Conservation (phyloP, 208 protist species). For the Leishmania tropica region DNA sequence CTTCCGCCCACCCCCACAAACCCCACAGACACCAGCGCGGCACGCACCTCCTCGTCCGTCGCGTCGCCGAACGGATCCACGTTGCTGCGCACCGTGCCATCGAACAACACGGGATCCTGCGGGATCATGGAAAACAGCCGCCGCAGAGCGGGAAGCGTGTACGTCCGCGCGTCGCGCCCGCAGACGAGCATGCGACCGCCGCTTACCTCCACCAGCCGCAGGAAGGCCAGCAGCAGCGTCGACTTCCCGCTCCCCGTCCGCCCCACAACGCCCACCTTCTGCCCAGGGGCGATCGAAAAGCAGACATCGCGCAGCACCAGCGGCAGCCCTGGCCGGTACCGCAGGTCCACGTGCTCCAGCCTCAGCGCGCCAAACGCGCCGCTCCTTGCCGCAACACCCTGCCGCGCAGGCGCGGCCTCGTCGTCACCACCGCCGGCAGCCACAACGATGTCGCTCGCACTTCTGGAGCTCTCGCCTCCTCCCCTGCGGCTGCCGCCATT, state of each 20-base stretch:
- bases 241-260: constrained; percentile 88
- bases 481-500: neutral
- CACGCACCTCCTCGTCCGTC: constrained; percentile 42
- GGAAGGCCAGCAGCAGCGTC: constrained; percentile 68
- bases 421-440: neutral
- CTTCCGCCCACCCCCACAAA: constrained; percentile 23
- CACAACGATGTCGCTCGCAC: neutral
- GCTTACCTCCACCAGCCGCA: constrained; percentile 61
- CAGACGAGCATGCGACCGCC: constrained; percentile 45
- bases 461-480: neutral
- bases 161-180: constrained; percentile 31
- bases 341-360: constrained; percentile 70
- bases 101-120: constrained; percentile 77
- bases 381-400: neutral
- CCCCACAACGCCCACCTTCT: constrained; percentile 88
- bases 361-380: constrained; percentile 35
- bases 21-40: constrained; percentile 41
- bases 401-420: neutral
- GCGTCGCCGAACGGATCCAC: constrained; percentile 54
- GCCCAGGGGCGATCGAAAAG: constrained; percentile 46
- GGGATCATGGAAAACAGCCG: constrained; percentile 72
- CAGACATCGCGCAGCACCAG: constrained; percentile 73
- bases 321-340: constrained; percentile 76
- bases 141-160: constrained; percentile 46
- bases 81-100: constrained; percentile 75